These are phyloP conservation scores for Scutellaria baicalensis DNA, from an alignment of 257 asterid species.

Conservation along the genomic window DNA sequence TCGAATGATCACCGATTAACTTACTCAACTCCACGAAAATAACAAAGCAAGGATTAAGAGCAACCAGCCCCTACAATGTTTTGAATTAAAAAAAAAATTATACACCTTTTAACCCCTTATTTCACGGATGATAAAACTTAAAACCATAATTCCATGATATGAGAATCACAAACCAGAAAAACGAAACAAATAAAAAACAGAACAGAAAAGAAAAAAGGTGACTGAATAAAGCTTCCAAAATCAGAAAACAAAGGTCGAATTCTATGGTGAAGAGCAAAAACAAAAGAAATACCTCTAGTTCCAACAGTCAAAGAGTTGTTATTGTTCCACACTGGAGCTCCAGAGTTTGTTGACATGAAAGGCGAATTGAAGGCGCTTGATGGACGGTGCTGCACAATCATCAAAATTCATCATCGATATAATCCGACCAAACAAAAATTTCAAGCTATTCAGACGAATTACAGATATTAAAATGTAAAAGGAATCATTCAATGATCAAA, in stretches of 20 bases:
- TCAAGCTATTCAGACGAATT: background rate
- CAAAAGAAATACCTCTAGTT: constrained; percentile 51
- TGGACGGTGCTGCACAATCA: constrained; percentile 67
- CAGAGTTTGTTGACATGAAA: constrained; percentile 76
- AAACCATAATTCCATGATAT: background rate
- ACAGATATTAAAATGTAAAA: background rate
- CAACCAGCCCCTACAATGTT: background rate
- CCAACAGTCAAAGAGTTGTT: constrained; percentile 83
- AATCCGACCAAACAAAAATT: background rate
- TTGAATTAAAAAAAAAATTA: background rate
- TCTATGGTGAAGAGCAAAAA: background rate
- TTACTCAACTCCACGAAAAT: background rate
- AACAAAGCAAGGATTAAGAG: background rate
- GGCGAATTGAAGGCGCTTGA: constrained; percentile 78
- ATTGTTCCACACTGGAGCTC: constrained; percentile 90
- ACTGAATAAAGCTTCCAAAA: background rate
- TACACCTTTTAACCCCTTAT: background rate
- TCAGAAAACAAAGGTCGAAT: background rate
- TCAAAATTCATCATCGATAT: background rate
- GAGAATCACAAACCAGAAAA: background rate
- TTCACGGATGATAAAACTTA: background rate
- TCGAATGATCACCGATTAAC: background rate
- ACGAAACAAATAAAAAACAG: background rate
- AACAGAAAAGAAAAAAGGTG: background rate
- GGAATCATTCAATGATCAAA: background rate